Conservation (phyloP, 78 protist species). For the Dictyostelium citrinum region DNA sequence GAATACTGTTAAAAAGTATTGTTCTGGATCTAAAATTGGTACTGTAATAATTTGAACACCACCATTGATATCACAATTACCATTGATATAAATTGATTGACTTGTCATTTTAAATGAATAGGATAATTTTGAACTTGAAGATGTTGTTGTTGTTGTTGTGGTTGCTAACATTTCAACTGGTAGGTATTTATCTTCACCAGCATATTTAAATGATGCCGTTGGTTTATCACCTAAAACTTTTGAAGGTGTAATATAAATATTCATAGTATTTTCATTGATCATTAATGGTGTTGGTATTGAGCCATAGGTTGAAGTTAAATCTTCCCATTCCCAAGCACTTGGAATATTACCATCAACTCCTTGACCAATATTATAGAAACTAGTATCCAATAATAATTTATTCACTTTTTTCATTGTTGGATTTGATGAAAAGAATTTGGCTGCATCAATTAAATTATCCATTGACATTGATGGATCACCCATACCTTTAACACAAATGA, state of each 20-base stretch:
- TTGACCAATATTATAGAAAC: slow-evolving; percentile 3
- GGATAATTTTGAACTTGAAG: not conserved
- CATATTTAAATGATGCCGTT: not conserved
- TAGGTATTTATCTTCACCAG: not conserved
- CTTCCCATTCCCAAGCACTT: slow-evolving; percentile 48
- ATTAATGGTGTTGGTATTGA: slow-evolving; percentile 60
- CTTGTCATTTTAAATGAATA: not conserved
- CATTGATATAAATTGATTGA: not conserved
- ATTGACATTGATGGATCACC: slow-evolving; percentile 64
- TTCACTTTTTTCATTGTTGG: not conserved
- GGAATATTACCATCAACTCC: not conserved
- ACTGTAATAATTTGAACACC: not conserved
- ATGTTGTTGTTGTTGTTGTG: not conserved
- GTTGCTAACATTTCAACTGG: not conserved
- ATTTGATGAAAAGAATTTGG: not conserved
- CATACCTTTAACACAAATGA: slow-evolving; percentile 33
- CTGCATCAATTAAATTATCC: not conserved
- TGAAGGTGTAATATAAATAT: not conserved
- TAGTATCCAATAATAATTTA: not conserved
- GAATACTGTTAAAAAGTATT: slow-evolving; percentile 12
- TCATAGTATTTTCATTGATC: slow-evolving; percentile 39
- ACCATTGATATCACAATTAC: not conserved
- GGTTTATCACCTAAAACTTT: not conserved
- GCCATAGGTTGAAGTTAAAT: slow-evolving; percentile 45
- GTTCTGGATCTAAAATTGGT: slow-evolving; percentile 41